phyloP scores from a whole-genome alignment of 2,329 filamentous ascomycete genomes.

The Penicillium frequentans region DNA sequence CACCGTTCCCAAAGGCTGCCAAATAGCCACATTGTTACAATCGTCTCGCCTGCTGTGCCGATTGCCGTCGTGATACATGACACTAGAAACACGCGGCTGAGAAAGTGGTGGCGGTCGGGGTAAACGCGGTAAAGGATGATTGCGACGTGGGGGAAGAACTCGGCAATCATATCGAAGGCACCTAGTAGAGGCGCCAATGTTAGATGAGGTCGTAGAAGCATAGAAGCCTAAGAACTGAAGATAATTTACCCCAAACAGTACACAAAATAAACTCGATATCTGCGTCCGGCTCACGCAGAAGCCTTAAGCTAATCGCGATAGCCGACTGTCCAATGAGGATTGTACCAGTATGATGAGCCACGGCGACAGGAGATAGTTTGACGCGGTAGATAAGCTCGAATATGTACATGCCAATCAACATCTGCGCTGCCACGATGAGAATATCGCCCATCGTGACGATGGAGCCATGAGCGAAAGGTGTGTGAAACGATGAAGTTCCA shows the following conservation, averaged over 20 bases:
- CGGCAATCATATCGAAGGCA: conserved; percentile 48
- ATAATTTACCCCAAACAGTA: conserved; percentile 41
- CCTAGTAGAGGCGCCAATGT: conserved; percentile 27
- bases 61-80: conserved; percentile 39
- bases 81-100: conserved; percentile 39
- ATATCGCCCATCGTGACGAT: conserved; percentile 44
- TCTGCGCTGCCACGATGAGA: conserved; percentile 40
- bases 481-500: conserved; percentile 31
- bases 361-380: conserved; percentile 43
- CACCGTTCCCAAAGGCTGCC: conserved; percentile 44
- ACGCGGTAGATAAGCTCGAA: conserved; percentile 48
- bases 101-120: conserved; percentile 39
- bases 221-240: neutral
- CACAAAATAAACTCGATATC: conserved; percentile 40
- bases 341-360: conserved; percentile 44
- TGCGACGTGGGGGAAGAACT: conserved; percentile 48
- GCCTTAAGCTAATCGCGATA: conserved; percentile 39
- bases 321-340: conserved; percentile 45
- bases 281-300: conserved; percentile 30
- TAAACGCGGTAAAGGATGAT: conserved; percentile 49
- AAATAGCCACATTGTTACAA: conserved; percentile 48
- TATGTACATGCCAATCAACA: conserved; percentile 49
- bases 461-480: conserved; percentile 29
- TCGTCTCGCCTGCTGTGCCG: conserved; percentile 44
- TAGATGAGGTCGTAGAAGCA: neutral